Percentiles rank a stretch among this genome's conserved stretches.
phyloP scores from a whole-genome alignment of 1,139 yeast species.

The Lodderomyces elongisporus region DNA sequence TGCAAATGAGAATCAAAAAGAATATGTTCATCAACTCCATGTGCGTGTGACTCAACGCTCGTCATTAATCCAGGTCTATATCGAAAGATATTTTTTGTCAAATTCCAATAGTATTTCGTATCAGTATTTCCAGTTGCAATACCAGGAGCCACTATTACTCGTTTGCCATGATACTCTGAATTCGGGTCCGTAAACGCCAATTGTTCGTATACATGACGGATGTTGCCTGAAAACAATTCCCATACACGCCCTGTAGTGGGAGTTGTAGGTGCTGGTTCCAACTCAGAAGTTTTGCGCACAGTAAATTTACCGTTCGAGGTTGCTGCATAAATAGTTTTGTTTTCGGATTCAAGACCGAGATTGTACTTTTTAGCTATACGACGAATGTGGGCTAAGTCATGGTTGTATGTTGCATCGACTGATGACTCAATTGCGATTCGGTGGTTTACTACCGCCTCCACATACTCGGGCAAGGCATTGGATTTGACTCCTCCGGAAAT shows the following conservation, averaged over 20 bases:
- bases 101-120: slow-evolving; percentile 32
- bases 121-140: slow-evolving; percentile 33
- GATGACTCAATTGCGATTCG: slow-evolving; percentile 28
- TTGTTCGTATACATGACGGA: slow-evolving; percentile 51
- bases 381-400: slow-evolving; percentile 28
- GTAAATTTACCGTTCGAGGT: slow-evolving; percentile 39
- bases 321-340: slow-evolving; percentile 19
- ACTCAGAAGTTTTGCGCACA: slow-evolving; percentile 24
- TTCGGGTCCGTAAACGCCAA: slow-evolving; percentile 24
- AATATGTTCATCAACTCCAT: slow-evolving; percentile 33
- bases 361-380: slow-evolving; percentile 24
- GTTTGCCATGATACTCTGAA: slow-evolving; percentile 4
- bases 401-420: slow-evolving; percentile 30
- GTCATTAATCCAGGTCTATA: slow-evolving; percentile 29
- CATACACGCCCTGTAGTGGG: slow-evolving; percentile 44
- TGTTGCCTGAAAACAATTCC: slow-evolving; percentile 50
- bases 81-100: slow-evolving; percentile 23
- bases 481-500: slow-evolving; percentile 32
- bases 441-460: slow-evolving; percentile 26
- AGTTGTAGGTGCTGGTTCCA: slow-evolving; percentile 57
- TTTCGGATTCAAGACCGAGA: slow-evolving; percentile 36
- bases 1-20: slow-evolving; percentile 23
- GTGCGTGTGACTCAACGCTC: slow-evolving; percentile 18
- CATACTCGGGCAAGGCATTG: slow-evolving; percentile 34
- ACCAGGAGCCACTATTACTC: slow-evolving; percentile 25